Percentiles rank a stretch among this genome's conserved stretches.
phyloP scores from a whole-genome alignment of 495 filamentous ascomycete species.

The Clohesyomyces aquaticus region DNA sequence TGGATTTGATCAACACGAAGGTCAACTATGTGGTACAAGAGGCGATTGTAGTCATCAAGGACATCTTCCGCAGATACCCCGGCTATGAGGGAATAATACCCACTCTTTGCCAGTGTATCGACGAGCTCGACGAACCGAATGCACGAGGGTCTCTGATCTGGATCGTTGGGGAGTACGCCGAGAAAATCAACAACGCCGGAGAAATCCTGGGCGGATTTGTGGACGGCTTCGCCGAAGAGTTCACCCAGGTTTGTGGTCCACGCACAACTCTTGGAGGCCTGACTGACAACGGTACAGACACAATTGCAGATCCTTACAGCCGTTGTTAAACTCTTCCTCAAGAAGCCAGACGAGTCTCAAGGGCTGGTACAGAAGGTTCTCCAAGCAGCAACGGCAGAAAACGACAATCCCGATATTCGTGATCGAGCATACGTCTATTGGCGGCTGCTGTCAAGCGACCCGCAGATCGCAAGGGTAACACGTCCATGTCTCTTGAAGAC shows the following conservation, averaged over 20 bases:
- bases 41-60: slow-evolving; percentile 96
- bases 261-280: neutral
- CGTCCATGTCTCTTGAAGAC: neutral
- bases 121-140: slow-evolving; percentile 93
- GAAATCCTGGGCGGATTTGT: slow-evolving; percentile 87
- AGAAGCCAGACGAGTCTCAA: slow-evolving; percentile 87
- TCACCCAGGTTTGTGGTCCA: slow-evolving; percentile 66
- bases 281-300: slow-evolving; percentile 57
- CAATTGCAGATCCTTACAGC: slow-evolving; percentile 96
- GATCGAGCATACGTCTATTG: slow-evolving; percentile 98
- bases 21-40: slow-evolving; percentile 99
- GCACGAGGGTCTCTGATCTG: slow-evolving; percentile 92
- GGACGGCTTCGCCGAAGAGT: slow-evolving; percentile 90
- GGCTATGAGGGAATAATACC: slow-evolving; percentile 98
- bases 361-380: slow-evolving; percentile 90
- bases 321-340: slow-evolving; percentile 95
- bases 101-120: slow-evolving; percentile 93
- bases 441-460: slow-evolving; percentile 92
- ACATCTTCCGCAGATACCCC: slow-evolving; percentile 96
- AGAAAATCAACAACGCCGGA: slow-evolving; percentile 97
- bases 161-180: slow-evolving; percentile 98
- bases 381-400: slow-evolving; percentile 88
- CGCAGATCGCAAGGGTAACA: slow-evolving; percentile 77
- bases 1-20: slow-evolving; percentile 94
- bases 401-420: slow-evolving; percentile 95